phyloP scores from a whole-genome alignment of 2,329 filamentous ascomycete species.

The Cephalotrichum gorgonifer region DNA sequence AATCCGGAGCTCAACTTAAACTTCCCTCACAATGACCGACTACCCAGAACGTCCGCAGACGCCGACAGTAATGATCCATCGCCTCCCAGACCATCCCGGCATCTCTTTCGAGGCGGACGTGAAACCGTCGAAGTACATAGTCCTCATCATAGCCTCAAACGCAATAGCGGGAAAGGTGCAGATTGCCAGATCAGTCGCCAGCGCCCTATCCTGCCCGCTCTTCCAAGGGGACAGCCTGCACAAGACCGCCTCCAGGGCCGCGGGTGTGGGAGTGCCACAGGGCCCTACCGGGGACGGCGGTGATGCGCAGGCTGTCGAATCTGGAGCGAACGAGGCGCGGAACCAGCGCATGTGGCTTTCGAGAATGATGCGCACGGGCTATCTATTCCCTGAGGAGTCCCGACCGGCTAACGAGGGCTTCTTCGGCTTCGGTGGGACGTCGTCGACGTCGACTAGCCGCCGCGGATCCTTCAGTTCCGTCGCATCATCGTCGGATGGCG shows the following conservation, averaged over 20 bases:
- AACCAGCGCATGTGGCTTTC: slow-evolving; percentile 21
- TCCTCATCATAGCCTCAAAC: slow-evolving; percentile 14
- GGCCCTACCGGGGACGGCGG: background rate
- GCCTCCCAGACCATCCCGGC: too few relatives aligned
- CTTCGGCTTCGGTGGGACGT: slow-evolving; percentile 19
- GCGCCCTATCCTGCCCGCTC: slow-evolving; percentile 14
- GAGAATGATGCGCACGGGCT: slow-evolving; percentile 19
- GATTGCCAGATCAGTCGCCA: slow-evolving; percentile 15
- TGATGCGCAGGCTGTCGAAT: background rate
- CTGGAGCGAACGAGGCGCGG: slow-evolving; percentile 13
- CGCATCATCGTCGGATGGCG: slow-evolving; percentile 5
- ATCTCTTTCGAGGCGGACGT: too few relatives aligned
- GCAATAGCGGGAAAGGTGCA: slow-evolving; percentile 17
- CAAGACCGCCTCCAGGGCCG: slow-evolving; percentile 17
- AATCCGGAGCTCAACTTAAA: too few relatives aligned
- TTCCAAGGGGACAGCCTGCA: slow-evolving; percentile 19
- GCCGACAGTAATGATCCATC: too few relatives aligned
- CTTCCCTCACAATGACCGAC: too few relatives aligned
- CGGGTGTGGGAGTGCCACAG: slow-evolving; percentile 10
- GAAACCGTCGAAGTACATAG: too few relatives aligned
- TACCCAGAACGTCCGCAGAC: too few relatives aligned
- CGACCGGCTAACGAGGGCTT: slow-evolving; percentile 17
- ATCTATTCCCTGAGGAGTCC: slow-evolving; percentile 20
- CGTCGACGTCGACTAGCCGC: slow-evolving; percentile 15
- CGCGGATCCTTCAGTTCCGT: slow-evolving; percentile 14